Conservation (phyloP, 1,139 yeast species). For the Candida frijolesensis region DNA sequence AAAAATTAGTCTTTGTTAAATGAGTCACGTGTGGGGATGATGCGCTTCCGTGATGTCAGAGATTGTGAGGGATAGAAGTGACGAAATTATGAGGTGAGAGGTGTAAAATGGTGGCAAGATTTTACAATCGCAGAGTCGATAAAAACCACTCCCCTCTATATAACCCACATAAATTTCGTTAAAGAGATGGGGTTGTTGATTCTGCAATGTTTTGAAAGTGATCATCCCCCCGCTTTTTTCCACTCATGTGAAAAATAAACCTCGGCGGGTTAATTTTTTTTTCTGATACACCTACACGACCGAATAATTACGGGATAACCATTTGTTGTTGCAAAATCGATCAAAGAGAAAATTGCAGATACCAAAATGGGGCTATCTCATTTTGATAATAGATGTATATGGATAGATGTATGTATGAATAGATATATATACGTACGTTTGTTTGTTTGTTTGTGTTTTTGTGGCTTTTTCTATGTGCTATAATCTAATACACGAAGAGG, state of each 20-base stretch:
- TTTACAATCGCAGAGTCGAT: too few relatives aligned
- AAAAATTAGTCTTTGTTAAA: background rate
- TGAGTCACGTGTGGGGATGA: constrained; percentile 4
- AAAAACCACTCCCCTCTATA: too few relatives aligned
- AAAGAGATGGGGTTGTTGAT: background rate
- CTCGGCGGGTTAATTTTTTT: background rate
- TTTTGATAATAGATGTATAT: too few relatives aligned
- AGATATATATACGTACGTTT: background rate
- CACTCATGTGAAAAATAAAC: constrained; percentile 1
- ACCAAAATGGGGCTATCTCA: too few relatives aligned
- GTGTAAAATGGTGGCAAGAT: too few relatives aligned
- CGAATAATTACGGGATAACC: background rate
- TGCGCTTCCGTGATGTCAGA: background rate
- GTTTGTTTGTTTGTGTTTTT: background rate
- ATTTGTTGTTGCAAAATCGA: background rate
- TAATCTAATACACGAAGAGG: constrained; percentile 3
- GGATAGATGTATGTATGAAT: too few relatives aligned
- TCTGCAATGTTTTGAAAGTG: background rate
- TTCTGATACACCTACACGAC: background rate
- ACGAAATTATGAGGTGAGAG: too few relatives aligned
- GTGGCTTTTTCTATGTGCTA: background rate
- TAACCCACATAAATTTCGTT: too few relatives aligned
- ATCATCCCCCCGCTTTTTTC: constrained; percentile 3
- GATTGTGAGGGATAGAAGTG: background rate
- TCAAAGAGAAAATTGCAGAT: background rate